A percentile compares a stretch with the other conserved stretches of the same genome.
phyloP scores from a whole-genome alignment of 352 stramenopile genomes.

The Blastocystis hominis region DNA sequence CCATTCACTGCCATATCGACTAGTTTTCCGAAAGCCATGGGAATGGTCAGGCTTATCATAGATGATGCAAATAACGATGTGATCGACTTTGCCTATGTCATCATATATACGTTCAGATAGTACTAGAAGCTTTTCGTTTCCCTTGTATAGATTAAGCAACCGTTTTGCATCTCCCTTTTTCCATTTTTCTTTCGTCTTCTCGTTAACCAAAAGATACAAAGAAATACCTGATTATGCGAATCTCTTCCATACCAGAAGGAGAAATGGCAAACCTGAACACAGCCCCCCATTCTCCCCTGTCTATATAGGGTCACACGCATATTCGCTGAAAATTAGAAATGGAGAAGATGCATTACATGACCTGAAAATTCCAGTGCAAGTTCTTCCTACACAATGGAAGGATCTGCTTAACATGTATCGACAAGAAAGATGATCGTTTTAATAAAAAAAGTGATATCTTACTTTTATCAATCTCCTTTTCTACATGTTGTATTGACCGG shows the following conservation, averaged over 20 bases:
- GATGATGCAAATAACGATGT: constrained; percentile 42
- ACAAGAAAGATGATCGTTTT: background rate
- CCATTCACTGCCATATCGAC: constrained; percentile 46
- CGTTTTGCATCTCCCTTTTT: constrained; percentile 17
- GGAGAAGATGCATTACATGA: background rate
- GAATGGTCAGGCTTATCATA: constrained; percentile 28
- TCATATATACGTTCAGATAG: background rate
- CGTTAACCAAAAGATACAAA: background rate
- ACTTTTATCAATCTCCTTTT: too few species aligned
- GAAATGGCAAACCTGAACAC: constrained; percentile 26
- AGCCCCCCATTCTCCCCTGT: background rate
- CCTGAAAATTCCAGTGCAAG: background rate
- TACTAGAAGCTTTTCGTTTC: constrained; percentile 30
- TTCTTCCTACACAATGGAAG: background rate
- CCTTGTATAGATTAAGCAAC: constrained; percentile 38
- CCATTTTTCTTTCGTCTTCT: constrained; percentile 1
- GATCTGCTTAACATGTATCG: constrained; percentile 30
- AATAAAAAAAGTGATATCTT: background rate
- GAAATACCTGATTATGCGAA: background rate
- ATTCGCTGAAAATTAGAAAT: background rate
- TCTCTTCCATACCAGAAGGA: constrained; percentile 28
- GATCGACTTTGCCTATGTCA: constrained; percentile 23
- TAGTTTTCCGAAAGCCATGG: constrained; percentile 46
- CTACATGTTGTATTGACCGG: too few species aligned
- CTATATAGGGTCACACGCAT: background rate